These are phyloP conservation scores for Spizellomyces punctatus DNA, from an alignment of 192 early-diverging fungal species.

Conservation along the genomic window DNA sequence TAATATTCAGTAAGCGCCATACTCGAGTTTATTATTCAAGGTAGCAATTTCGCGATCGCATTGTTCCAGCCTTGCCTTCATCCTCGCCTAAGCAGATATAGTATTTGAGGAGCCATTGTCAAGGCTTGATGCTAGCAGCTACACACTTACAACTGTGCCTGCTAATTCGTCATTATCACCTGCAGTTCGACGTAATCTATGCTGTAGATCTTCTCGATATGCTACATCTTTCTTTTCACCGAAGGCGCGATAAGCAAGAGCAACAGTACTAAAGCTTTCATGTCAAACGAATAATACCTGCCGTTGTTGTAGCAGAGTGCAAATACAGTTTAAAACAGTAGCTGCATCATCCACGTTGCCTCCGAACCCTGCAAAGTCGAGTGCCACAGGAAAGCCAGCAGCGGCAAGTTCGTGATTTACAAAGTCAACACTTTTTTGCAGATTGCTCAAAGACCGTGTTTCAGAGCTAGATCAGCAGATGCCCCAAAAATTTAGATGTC, in stretches of 20 bases:
- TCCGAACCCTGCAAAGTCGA: conserved; percentile 16
- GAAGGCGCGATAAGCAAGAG: neutral
- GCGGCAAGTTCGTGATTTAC: conserved; percentile 29
- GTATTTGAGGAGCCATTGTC: neutral
- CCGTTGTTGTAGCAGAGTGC: conserved; percentile 32
- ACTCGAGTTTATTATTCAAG: conserved; percentile 24
- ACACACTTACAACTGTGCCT: conserved; percentile 2
- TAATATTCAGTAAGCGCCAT: neutral
- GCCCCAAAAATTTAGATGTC: too few relatives aligned
- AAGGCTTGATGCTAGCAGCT: too few relatives aligned
- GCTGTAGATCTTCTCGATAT: conserved; percentile 31
- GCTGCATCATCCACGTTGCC: conserved; percentile 13
- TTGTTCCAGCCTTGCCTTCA: conserved; percentile 28
- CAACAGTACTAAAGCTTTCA: neutral
- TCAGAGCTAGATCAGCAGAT: too few relatives aligned
- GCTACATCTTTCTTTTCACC: conserved; percentile 28
- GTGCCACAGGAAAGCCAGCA: conserved; percentile 29
- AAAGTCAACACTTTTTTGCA: conserved; percentile 23
- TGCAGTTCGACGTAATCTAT: conserved; percentile 18
- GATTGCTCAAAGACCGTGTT: too few relatives aligned
- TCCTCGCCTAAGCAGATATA: conserved; percentile 11
- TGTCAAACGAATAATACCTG: conserved; percentile 10
- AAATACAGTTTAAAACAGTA: conserved; percentile 26
- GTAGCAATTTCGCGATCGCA: conserved; percentile 11
- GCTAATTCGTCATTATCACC: conserved; percentile 30